phyloP scores from a whole-genome alignment of 345 rosid species.

The Gossypium australe region DNA sequence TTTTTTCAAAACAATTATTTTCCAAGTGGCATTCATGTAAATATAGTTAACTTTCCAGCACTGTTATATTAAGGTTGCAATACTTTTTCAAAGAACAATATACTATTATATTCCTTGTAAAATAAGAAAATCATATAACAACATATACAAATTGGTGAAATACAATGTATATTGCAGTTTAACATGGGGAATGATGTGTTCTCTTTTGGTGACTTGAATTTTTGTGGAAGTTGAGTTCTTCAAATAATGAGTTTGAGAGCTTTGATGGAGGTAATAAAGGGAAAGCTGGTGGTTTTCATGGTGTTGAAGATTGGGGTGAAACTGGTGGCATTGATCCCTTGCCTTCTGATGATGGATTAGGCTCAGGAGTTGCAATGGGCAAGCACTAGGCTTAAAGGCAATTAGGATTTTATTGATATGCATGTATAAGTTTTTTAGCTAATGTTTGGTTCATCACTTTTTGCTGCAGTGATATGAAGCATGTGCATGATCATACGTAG shows the following conservation, averaged over 20 bases:
- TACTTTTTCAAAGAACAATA: background rate
- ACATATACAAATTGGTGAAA: background rate
- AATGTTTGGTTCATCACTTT: too few species aligned
- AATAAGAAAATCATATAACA: background rate
- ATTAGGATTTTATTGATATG: too few species aligned
- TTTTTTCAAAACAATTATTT: too few species aligned
- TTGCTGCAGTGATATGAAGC: too few species aligned
- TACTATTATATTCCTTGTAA: background rate
- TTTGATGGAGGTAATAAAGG: background rate
- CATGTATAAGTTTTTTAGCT: too few species aligned
- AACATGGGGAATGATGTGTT: constrained; percentile 16
- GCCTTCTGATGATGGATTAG: constrained; percentile 18
- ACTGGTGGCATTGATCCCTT: constrained; percentile 6
- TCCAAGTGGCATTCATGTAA: too few species aligned
- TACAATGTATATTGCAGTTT: background rate
- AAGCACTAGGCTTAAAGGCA: too few species aligned
- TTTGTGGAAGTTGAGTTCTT: constrained; percentile 16
- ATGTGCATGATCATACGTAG: too few species aligned
- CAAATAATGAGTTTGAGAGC: constrained; percentile 6
- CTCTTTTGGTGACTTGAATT: constrained; percentile 7
- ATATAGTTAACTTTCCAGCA: too few species aligned
- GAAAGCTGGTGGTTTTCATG: constrained; percentile 7
- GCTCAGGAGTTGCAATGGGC: too few species aligned
- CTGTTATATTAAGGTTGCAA: background rate
- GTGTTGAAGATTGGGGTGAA: constrained; percentile 16